Conservation (phyloP, 2,329 filamentous ascomycete species). For the Chaetothyriales sp. region DNA sequence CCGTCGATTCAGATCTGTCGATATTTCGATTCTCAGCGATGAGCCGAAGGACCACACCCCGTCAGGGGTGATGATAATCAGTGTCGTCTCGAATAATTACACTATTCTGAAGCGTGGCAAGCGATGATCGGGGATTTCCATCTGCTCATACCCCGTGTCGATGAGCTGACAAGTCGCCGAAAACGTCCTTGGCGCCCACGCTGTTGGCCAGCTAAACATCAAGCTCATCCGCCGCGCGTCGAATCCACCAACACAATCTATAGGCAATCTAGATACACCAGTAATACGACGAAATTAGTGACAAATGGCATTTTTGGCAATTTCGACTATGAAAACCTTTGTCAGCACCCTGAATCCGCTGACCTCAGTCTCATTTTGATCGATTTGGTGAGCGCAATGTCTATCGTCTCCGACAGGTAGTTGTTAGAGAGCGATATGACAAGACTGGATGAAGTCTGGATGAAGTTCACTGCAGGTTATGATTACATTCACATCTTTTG, state of each 20-base stretch:
- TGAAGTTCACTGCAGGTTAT: slow-evolving; percentile 40
- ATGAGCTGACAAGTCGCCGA: slow-evolving; percentile 40
- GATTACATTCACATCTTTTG: slow-evolving; percentile 41
- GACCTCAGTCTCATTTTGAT: slow-evolving; percentile 48
- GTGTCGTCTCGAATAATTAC: not conserved
- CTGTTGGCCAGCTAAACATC: slow-evolving; percentile 41
- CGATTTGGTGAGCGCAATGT: slow-evolving; percentile 45
- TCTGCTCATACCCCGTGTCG: slow-evolving; percentile 33
- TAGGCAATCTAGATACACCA: slow-evolving; percentile 34
- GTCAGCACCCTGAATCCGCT: slow-evolving; percentile 42
- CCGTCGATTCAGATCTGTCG: not conserved
- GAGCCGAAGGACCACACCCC: not conserved
- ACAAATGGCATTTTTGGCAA: slow-evolving; percentile 39
- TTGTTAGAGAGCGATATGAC: slow-evolving; percentile 50
- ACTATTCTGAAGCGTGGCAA: not conserved
- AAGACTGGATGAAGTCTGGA: slow-evolving; percentile 42
- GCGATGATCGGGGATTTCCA: not conserved
- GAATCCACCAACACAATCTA: slow-evolving; percentile 42
- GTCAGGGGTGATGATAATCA: not conserved
- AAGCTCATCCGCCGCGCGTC: slow-evolving; percentile 49
- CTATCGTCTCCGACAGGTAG: slow-evolving; percentile 46
- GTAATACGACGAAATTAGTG: slow-evolving; percentile 40
- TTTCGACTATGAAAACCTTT: slow-evolving; percentile 38
- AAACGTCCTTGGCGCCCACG: slow-evolving; percentile 37
- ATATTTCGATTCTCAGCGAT: too few relatives aligned